Percentiles rank a stretch among this genome's conserved stretches.
phyloP scores from a whole-genome alignment of 805 yeast genomes.

The Saturnispora besseyi region DNA sequence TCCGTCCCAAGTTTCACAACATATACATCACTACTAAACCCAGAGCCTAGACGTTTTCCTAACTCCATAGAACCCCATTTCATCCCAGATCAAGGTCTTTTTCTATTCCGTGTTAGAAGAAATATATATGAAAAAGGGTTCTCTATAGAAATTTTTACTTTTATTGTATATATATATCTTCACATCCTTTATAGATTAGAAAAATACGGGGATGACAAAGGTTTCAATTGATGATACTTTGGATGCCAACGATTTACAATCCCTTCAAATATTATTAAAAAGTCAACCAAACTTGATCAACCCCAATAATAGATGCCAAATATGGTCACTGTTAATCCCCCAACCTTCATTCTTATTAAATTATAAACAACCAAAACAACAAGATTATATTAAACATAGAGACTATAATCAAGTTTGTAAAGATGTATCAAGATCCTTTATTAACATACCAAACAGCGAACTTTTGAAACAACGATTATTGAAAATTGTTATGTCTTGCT shows the following conservation, averaged over 20 bases:
- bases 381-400: constrained; percentile 32
- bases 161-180: too few species aligned
- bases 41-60: constrained; percentile 29
- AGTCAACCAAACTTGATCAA: constrained; percentile 40
- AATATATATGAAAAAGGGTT: too few species aligned
- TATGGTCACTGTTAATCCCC: constrained; percentile 44
- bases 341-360: not conserved
- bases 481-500: constrained; percentile 40
- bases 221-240: constrained; percentile 18
- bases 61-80: constrained; percentile 8
- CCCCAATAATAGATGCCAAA: constrained; percentile 31
- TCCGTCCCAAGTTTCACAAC: not conserved
- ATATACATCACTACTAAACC: constrained; percentile 37
- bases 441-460: constrained; percentile 25
- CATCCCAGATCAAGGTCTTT: not conserved
- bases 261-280: not conserved
- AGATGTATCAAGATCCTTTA: constrained; percentile 70
- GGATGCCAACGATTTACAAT: constrained; percentile 20
- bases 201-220: not conserved
- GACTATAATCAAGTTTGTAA: constrained; percentile 75
- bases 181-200: too few species aligned
- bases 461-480: constrained; percentile 34
- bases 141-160: too few species aligned
- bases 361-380: not conserved
- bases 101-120: too few species aligned